phyloP scores from a whole-genome alignment of 2,329 filamentous ascomycete species.

The Ceratocystis destructans region DNA sequence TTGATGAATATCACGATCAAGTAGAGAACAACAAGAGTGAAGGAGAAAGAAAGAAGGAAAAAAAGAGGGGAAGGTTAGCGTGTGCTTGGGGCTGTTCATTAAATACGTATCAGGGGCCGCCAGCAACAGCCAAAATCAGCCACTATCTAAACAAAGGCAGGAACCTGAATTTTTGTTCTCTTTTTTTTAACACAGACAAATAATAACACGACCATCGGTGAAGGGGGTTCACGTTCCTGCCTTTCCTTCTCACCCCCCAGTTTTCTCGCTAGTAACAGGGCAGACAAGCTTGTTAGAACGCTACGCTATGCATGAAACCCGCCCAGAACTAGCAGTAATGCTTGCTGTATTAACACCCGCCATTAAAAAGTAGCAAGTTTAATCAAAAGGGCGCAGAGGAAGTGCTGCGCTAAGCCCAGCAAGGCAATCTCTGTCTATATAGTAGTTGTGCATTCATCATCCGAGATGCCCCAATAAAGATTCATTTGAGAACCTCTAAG shows the following conservation, averaged over 20 bases:
- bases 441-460: background rate
- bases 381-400: background rate
- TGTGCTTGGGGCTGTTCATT: background rate
- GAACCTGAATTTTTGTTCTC: background rate
- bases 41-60: conserved; percentile 9
- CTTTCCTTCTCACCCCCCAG: background rate
- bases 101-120: conserved; percentile 18
- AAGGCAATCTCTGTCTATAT: background rate
- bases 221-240: background rate
- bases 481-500: too few relatives aligned
- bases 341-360: background rate
- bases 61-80: conserved; percentile 11
- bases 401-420: background rate
- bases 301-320: background rate
- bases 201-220: background rate
- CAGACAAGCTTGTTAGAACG: background rate
- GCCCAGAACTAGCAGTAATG: background rate
- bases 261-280: background rate
- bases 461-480: too few relatives aligned
- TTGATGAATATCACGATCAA: conserved; percentile 1
- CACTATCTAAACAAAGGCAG: background rate
- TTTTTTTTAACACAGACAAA: background rate
- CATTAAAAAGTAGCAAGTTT: background rate
- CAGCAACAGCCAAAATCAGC: conserved; percentile 11
- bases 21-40: conserved; percentile 7